Percentiles rank a stretch among this genome's conserved stretches.
These are phyloP conservation scores for Acanthamoeba rhysodes DNA, from an alignment of 208 protist genomes.

Conservation along the genomic window DNA sequence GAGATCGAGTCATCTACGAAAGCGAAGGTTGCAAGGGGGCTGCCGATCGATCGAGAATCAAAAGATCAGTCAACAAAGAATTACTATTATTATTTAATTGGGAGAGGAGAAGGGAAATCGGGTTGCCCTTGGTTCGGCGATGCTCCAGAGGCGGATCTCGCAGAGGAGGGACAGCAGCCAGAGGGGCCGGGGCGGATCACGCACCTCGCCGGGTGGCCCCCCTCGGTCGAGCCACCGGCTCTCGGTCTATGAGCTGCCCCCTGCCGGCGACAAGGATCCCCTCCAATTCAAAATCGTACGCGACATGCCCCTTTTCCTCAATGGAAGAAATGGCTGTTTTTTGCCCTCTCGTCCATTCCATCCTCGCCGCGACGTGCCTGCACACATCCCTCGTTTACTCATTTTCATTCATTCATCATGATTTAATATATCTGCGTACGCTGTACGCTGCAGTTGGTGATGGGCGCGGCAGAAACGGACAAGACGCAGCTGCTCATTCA, in stretches of 20 bases:
- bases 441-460: constrained; percentile 1
- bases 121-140: neutral
- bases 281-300: constrained; percentile 62
- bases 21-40: too few relatives aligned
- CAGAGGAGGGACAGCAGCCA: constrained; percentile 44
- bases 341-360: too few relatives aligned
- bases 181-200: neutral
- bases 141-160: constrained; percentile 55
- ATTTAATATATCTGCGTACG: neutral
- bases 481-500: constrained; percentile 35
- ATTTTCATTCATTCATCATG: neutral
- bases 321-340: neutral
- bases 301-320: neutral
- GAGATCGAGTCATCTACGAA: too few relatives aligned
- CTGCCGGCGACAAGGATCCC: constrained; percentile 31
- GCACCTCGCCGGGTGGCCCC: neutral
- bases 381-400: neutral
- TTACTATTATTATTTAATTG: too few relatives aligned
- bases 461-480: constrained; percentile 28
- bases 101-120: too few relatives aligned
- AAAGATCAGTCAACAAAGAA: neutral
- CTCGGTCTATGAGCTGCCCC: constrained; percentile 33
- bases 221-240: neutral
- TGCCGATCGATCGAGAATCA: neutral
- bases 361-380: too few relatives aligned